Percentiles rank a stretch among this genome's conserved stretches.
Evolutionary conservation across 2,329 filamentous ascomycete species (phyloP).

Genomic region (Penicillium rolfsii): DNA sequence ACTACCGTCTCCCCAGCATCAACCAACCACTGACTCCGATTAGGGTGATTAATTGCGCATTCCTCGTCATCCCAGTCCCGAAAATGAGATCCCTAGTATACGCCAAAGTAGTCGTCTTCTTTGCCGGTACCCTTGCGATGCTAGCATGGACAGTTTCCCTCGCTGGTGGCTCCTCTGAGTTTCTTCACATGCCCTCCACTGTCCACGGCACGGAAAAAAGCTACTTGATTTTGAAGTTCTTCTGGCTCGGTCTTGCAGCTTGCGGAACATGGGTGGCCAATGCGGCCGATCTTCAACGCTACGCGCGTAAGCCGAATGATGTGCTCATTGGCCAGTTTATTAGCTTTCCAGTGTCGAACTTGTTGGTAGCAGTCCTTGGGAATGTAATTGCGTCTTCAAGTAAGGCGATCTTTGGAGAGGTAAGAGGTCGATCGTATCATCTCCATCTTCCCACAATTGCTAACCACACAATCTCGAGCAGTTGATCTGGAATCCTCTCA

Average conservation of each 20-base stretch:
- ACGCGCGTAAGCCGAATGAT: constrained; percentile 47
- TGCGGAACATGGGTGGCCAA: constrained; percentile 38
- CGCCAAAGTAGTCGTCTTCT: constrained; percentile 44
- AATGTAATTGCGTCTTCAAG: not conserved
- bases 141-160: constrained; percentile 42
- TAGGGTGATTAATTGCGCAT: not conserved
- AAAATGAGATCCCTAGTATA: constrained; percentile 33
- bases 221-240: constrained; percentile 46
- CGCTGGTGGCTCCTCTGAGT: constrained; percentile 35
- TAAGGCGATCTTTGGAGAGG: not conserved
- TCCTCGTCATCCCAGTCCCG: not conserved
- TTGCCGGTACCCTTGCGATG: constrained; percentile 46
- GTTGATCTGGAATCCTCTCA: constrained; percentile 43
- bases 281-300: constrained; percentile 51
- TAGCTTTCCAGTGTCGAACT: constrained; percentile 21
- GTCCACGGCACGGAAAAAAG: constrained; percentile 38
- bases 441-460: not conserved
- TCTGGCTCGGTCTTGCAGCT: constrained; percentile 38
- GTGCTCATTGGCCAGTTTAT: constrained; percentile 48
- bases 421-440: not conserved
- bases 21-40: not conserved
- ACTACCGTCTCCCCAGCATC: not conserved
- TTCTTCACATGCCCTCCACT: constrained; percentile 34
- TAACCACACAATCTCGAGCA: constrained; percentile 8
- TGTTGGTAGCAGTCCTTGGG: not conserved